These are phyloP conservation scores for Noccaea caerulescens DNA, from an alignment of 345 rosid species.

Conservation along the genomic window DNA sequence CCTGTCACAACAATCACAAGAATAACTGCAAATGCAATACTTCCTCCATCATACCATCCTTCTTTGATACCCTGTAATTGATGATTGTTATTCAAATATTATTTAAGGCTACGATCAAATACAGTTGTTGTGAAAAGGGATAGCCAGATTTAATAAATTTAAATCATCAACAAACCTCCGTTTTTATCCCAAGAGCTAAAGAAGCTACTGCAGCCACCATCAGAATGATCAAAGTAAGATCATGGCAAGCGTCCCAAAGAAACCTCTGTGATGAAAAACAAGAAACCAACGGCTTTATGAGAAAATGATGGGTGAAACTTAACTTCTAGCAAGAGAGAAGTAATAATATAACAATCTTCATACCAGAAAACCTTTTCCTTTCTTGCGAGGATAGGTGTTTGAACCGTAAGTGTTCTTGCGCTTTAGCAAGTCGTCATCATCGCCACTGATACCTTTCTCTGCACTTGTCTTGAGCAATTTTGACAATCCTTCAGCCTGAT, in stretches of 20 bases:
- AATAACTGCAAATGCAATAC: constrained; percentile 93
- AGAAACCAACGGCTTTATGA: constrained; percentile 6
- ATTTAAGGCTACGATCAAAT: neutral
- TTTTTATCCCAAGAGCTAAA: constrained; percentile 86
- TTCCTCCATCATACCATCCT: constrained; percentile 99
- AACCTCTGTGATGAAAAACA: constrained; percentile 57
- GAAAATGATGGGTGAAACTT: constrained; percentile 3
- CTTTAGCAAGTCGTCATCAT: constrained; percentile 68
- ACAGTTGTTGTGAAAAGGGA: neutral
- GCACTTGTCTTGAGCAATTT: constrained; percentile 62
- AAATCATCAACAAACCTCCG: constrained; percentile 67
- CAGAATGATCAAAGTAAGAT: constrained; percentile 86
- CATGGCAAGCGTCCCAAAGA: constrained; percentile 87
- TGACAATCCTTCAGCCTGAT: constrained; percentile 72
- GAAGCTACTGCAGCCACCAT: constrained; percentile 90
- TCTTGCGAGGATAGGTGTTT: constrained; percentile 90
- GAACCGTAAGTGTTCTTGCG: constrained; percentile 73
- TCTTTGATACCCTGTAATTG: constrained; percentile 70
- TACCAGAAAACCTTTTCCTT: constrained; percentile 93
- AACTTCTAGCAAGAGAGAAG: constrained; percentile 16
- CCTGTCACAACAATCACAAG: constrained; percentile 96
- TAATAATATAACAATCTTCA: constrained; percentile 5
- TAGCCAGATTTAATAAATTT: neutral
- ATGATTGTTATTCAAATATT: constrained; percentile 1
- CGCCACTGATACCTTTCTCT: constrained; percentile 76